Conservation (phyloP, 2,329 filamentous ascomycete genomes). For the Daldinia eschscholtzii region DNA sequence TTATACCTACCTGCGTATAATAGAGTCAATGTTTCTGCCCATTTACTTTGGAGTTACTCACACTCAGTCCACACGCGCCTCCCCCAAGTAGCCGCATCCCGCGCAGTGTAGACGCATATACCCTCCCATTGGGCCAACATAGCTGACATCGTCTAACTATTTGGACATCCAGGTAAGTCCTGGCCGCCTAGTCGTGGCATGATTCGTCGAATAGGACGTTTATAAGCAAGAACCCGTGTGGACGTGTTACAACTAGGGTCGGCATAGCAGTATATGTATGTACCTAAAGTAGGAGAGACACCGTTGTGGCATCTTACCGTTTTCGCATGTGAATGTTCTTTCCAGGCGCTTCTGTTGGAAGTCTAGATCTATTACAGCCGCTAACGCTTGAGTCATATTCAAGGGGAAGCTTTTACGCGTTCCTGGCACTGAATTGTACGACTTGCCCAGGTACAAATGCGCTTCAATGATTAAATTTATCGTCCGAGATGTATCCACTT, state of each 20-base stretch:
- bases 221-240: slow-evolving; percentile 8
- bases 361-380: no score
- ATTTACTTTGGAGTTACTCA: no score
- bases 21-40: no score
- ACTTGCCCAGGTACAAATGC: neutral
- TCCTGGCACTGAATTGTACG: neutral
- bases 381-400: no score
- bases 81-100: neutral
- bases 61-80: neutral
- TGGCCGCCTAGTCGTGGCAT: neutral
- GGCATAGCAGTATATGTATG: neutral
- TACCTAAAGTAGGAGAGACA: neutral
- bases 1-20: no score
- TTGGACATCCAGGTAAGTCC: neutral
- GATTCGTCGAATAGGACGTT: neutral
- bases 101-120: neutral
- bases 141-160: neutral
- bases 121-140: slow-evolving; percentile 1
- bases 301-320: neutral
- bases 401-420: neutral
- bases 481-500: neutral
- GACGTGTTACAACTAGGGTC: neutral
- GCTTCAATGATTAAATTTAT: neutral
- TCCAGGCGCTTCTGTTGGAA: neutral
- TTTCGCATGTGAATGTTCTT: neutral